Conservation (phyloP, 2,329 filamentous ascomycete species). For the Stachybotrys chlorohalonatus region DNA sequence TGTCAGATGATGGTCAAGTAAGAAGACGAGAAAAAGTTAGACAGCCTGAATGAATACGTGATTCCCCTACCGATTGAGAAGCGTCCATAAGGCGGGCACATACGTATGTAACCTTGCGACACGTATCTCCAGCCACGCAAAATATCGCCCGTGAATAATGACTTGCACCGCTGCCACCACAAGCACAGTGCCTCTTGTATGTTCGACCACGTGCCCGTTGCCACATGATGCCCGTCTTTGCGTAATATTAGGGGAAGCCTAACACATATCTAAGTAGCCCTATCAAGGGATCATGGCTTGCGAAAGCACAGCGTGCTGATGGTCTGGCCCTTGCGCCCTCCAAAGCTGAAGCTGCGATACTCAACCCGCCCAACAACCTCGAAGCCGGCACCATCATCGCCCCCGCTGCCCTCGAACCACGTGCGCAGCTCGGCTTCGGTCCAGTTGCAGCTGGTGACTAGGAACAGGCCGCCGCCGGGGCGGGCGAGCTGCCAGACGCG, state of each 20-base stretch:
- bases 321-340: constrained; percentile 77
- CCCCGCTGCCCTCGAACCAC: constrained; percentile 57
- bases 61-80: not conserved
- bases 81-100: not conserved
- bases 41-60: not conserved
- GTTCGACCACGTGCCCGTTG: no score
- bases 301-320: constrained; percentile 81
- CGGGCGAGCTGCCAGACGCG: constrained; percentile 62
- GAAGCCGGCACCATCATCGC: constrained; percentile 34
- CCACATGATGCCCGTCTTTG: no score
- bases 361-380: constrained; percentile 58
- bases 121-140: no score
- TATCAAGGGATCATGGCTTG: constrained; percentile 16
- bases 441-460: constrained; percentile 98
- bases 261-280: not conserved
- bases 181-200: no score
- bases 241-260: not conserved
- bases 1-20: constrained; percentile 1
- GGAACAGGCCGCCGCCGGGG: constrained; percentile 55
- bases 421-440: constrained; percentile 73
- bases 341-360: constrained; percentile 85
- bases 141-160: no score
- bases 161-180: no score
- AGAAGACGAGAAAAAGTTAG: constrained; percentile 6
- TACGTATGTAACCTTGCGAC: not conserved